Evolutionary conservation across 73 alveolate genomes (phyloP).

Genomic region (Paramecium sexaurelia): DNA sequence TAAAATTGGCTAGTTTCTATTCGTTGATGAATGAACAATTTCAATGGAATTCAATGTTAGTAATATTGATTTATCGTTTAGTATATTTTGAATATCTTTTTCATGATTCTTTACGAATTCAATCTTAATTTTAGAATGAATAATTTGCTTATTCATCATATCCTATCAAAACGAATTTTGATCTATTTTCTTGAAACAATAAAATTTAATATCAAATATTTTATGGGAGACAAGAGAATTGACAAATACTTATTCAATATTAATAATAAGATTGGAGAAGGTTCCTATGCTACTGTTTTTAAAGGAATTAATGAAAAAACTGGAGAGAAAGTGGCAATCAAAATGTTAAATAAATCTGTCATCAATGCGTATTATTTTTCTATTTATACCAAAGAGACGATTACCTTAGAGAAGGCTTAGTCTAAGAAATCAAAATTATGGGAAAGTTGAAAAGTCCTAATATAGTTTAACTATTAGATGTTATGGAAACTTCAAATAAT

Average conservation of each 20-base stretch:
- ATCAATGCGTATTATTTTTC: not conserved
- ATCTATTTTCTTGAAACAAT: too few species aligned
- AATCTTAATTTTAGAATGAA: too few species aligned
- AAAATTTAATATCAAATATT: too few species aligned
- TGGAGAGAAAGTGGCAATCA: conserved; percentile 62
- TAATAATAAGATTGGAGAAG: conserved; percentile 56
- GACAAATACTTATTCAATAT: conserved; percentile 46
- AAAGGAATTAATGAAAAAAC: conserved; percentile 50
- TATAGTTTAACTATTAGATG: conserved; percentile 58
- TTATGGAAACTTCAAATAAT: conserved; percentile 52
- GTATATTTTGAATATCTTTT: too few species aligned
- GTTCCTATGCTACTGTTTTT: conserved; percentile 66
- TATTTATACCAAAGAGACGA: not conserved
- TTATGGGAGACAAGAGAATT: conserved; percentile 33
- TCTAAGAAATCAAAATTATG: conserved; percentile 57
- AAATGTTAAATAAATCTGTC: conserved; percentile 33
- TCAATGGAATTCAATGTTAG: too few species aligned
- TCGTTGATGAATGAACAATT: too few species aligned
- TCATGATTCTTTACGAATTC: too few species aligned
- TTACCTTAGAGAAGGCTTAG: conserved; percentile 54
- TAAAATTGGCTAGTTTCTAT: too few species aligned
- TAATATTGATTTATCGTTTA: too few species aligned
- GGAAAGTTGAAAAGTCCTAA: conserved; percentile 30
- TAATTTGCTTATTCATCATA: too few species aligned
- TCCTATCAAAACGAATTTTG: too few species aligned